phyloP scores from a whole-genome alignment of 371 early-diverging fungal genomes.

The Dichotomocladium elegans region DNA sequence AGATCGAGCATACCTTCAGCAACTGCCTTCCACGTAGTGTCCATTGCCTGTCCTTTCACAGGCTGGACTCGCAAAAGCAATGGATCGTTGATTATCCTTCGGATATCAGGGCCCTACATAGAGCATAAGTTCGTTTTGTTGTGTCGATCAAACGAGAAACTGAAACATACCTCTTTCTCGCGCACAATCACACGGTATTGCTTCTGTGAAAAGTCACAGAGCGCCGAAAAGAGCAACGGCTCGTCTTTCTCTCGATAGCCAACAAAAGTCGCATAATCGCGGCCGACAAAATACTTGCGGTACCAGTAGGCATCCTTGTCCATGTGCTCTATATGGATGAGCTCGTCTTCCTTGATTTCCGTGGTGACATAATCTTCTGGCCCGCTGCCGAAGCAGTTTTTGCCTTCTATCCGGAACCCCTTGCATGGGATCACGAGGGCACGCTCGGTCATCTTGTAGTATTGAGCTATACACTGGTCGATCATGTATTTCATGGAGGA shows the following conservation, averaged over 20 bases:
- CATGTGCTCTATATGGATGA: conserved; percentile 13
- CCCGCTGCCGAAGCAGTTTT: conserved; percentile 10
- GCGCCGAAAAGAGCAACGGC: conserved; percentile 8
- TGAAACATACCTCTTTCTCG: conserved; percentile 26
- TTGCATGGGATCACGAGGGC: conserved; percentile 25
- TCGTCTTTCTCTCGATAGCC: conserved; percentile 18
- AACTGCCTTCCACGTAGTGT: conserved; percentile 21
- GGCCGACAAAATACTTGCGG: conserved; percentile 31
- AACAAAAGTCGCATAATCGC: conserved; percentile 30
- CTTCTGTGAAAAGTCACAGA: conserved; percentile 16
- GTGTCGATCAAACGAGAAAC: neutral
- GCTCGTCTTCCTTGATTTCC: conserved; percentile 1
- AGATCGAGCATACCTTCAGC: conserved; percentile 13
- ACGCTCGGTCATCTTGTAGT: conserved; percentile 13
- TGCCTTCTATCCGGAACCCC: conserved; percentile 23
- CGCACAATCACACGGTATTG: conserved; percentile 33
- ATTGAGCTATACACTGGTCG: conserved; percentile 21
- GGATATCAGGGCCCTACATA: conserved; percentile 18
- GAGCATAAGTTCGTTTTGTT: no score
- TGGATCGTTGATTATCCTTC: conserved; percentile 20
- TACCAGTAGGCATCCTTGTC: conserved; percentile 35
- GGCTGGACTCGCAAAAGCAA: conserved; percentile 16
- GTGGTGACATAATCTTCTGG: neutral
- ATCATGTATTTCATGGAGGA: conserved; percentile 15
- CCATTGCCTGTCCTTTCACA: neutral